Base-by-base conservation (phyloP, 2,329 filamentous ascomycete genomes). In the Fusarium nematophilum region DNA sequence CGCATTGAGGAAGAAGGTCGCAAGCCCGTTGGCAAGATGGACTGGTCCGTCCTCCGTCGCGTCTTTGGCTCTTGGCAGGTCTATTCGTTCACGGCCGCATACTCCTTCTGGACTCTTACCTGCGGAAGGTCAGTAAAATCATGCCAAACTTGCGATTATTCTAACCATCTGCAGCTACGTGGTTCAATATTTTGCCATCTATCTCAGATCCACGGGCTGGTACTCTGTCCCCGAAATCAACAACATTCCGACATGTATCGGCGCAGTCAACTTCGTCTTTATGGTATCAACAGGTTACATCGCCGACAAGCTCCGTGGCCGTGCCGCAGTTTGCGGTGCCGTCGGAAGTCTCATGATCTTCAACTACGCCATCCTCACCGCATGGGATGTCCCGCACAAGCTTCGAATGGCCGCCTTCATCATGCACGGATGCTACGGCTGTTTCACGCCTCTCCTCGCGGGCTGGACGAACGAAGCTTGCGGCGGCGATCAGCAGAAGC, bases 1-100 rank as follows among this genome's bases (percentile, higher is more conserved):
- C 83, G 90, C 59, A 93, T 94, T 69, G 83, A 90, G 62, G 83
- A 86, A 47, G 78, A 79, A 36, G 78, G 77, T 14, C 72, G 76
- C 42, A 71, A 69, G 40, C 76, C 76, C 3, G 57, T 66, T 3
- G 73, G 74, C 2, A 75, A 75, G 58, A 67, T 78, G 48, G 68
- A 78, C 45, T 62, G 51, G 48, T 34, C 51, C 26, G 72, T 79
- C 15, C 57, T 79, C 47, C 65, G 67, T 39, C 74, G 77, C 49
- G 75, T 79, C 49, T 73, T 76, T 49, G 58, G 58, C 1, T 75
- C 74, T 2, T 81, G 78, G 78, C 77, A 80, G 57, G 72, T 80
- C 14, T 80, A 79, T 57, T 69, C 74, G n/a, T 78, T 81, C 38
- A 72, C 73, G 1, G 59, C 75, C 1, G 76, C 67, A 9, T 80